Conservation (phyloP, 208 protist species). For the Crithidia bombi region DNA sequence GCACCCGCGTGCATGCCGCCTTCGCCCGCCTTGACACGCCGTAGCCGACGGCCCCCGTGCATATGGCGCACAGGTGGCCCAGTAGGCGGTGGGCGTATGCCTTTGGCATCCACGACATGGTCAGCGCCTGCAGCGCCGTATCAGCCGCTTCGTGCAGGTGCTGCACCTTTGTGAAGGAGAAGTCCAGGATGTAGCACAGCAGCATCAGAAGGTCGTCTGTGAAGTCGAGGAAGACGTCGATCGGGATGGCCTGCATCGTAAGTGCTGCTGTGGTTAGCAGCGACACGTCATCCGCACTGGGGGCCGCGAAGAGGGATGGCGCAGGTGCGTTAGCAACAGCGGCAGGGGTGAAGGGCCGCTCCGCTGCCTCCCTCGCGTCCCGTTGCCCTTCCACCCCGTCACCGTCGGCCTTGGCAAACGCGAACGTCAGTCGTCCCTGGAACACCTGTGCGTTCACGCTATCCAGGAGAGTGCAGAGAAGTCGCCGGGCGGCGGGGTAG, state of each 20-base stretch:
- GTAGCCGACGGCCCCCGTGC: constrained; percentile 33
- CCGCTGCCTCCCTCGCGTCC: neutral
- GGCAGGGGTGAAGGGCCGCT: neutral
- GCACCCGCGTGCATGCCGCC: constrained; percentile 39
- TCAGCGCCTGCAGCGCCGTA: constrained; percentile 38
- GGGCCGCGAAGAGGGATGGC: neutral
- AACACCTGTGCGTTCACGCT: constrained; percentile 20
- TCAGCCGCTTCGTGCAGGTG: constrained; percentile 33
- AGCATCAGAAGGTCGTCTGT: constrained; percentile 19
- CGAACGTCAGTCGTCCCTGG: constrained; percentile 15
- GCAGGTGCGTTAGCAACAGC: neutral
- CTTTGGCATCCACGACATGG: constrained; percentile 44
- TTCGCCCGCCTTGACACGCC: constrained; percentile 51
- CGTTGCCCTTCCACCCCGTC: neutral
- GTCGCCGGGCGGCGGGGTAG: constrained; percentile 3
- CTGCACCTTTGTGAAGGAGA: constrained; percentile 57
- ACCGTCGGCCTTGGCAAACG: neutral
- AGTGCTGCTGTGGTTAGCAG: constrained; percentile 24
- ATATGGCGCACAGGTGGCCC: constrained; percentile 54
- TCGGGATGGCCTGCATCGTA: constrained; percentile 5
- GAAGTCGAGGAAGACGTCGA: constrained; percentile 13
- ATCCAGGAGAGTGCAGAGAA: constrained; percentile 18
- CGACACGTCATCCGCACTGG: constrained; percentile 17
- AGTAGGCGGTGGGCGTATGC: constrained; percentile 48
- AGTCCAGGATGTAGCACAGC: constrained; percentile 50